Conservation (phyloP, 768 basidiomycete genomes). For the Leccinellum luteum region DNA sequence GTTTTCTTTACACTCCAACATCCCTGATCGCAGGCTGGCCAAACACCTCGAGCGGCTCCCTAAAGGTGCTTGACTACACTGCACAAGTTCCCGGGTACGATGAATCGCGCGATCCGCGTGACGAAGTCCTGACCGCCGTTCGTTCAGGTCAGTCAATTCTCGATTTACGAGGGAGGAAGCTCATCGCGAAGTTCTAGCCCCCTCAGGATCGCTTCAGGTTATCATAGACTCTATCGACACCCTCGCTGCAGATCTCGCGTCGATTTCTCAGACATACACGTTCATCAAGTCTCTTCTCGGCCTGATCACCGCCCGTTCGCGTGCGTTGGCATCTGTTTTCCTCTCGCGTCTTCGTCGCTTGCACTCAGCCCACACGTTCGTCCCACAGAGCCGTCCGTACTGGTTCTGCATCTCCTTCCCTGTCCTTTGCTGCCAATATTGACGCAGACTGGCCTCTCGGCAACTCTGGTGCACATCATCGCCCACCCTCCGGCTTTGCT, state of each 20-base stretch:
- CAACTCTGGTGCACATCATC: constrained; percentile 59
- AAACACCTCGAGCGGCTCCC: constrained; percentile 11
- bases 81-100: constrained; percentile 52
- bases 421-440: constrained; percentile 55
- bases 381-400: constrained; percentile 49
- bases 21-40: constrained; percentile 37
- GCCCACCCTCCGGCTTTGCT: constrained; percentile 74
- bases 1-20: constrained; percentile 54
- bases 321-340: constrained; percentile 36
- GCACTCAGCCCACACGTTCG: constrained; percentile 7
- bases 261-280: constrained; percentile 49
- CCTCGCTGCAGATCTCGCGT: constrained; percentile 55
- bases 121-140: constrained; percentile 41
- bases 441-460: constrained; percentile 60
- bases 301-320: constrained; percentile 44
- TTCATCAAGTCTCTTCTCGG: constrained; percentile 49
- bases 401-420: constrained; percentile 56
- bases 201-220: constrained; percentile 52
- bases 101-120: constrained; percentile 34
- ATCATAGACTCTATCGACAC: constrained; percentile 75
- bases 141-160: constrained; percentile 33
- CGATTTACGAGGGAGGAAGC: background rate
- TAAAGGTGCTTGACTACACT: constrained; percentile 50
- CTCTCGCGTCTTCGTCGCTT: background rate
- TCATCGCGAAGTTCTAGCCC: constrained; percentile 28